phyloP scores from a whole-genome alignment of 192 early-diverging fungal species.

The Podila epicladia region DNA sequence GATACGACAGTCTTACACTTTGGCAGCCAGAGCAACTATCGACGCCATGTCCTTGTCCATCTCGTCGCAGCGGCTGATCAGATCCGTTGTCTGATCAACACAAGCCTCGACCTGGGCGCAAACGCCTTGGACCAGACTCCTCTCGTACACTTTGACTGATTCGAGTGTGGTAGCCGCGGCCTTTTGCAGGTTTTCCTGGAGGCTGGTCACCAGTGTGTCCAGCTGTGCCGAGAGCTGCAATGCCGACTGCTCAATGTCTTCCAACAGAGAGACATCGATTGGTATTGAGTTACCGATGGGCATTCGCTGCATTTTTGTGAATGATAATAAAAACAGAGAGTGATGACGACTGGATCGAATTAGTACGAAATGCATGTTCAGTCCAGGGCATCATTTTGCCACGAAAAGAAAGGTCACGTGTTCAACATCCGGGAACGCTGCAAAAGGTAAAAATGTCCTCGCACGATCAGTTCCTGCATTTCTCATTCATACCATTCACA shows the following conservation, averaged over 20 bases:
- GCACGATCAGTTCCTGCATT: too few species aligned
- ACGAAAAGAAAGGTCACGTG: neutral
- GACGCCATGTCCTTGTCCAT: constrained; percentile 52
- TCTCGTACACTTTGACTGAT: constrained; percentile 35
- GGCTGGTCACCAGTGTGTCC: constrained; percentile 21
- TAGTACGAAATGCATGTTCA: neutral
- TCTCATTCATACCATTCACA: neutral
- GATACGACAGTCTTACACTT: constrained; percentile 9
- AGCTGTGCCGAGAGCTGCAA: constrained; percentile 41
- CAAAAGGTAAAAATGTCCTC: neutral
- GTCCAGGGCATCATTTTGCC: neutral
- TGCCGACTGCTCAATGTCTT: constrained; percentile 39
- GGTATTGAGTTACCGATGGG: constrained; percentile 45
- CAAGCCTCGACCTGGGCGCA: constrained; percentile 31
- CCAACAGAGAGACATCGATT: constrained; percentile 39
- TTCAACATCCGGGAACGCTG: neutral
- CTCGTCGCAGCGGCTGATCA: constrained; percentile 43
- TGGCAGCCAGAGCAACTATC: constrained; percentile 16
- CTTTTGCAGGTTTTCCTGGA: constrained; percentile 30
- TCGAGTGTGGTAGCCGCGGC: constrained; percentile 27
- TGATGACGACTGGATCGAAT: too few species aligned
- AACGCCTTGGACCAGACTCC: constrained; percentile 31
- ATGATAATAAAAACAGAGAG: neutral
- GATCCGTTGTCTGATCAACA: constrained; percentile 34
- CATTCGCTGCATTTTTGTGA: neutral